Evolutionary conservation across 345 rosid genomes (phyloP).

Genomic region (Orychophragmus violaceus): DNA sequence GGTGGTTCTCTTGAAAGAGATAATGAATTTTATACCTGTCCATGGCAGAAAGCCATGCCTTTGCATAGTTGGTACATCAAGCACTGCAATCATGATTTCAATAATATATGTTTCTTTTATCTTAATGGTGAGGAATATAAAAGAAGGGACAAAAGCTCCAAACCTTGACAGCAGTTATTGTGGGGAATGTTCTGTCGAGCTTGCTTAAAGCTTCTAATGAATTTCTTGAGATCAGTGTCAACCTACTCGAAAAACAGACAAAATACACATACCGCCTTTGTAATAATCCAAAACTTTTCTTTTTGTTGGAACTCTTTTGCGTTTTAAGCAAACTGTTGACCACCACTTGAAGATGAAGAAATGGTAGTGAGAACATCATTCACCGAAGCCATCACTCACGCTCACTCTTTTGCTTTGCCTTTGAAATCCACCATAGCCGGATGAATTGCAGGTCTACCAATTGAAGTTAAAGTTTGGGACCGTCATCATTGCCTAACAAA

Average conservation of each 20-base stretch:
- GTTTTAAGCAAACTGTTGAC: constrained; percentile 28
- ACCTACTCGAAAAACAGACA: constrained; percentile 85
- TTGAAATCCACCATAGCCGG: constrained; percentile 90
- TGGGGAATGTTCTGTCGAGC: constrained; percentile 59
- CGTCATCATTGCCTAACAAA: constrained; percentile 79
- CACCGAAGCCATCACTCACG: constrained; percentile 75
- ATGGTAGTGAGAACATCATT: constrained; percentile 78
- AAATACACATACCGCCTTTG: constrained; percentile 76
- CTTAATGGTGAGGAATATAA: not conserved
- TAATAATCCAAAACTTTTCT: too few species aligned
- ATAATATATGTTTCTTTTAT: not conserved
- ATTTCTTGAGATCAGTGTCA: constrained; percentile 94
- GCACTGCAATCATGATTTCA: constrained; percentile 38
- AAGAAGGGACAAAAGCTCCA: not conserved
- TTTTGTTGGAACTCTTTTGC: too few species aligned
- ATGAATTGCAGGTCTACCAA: constrained; percentile 92
- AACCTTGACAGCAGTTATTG: constrained; percentile 63
- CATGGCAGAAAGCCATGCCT: constrained; percentile 97
- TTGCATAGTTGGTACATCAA: constrained; percentile 97
- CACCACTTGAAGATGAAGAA: constrained; percentile 46
- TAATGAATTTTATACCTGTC: constrained; percentile 54
- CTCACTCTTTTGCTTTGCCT: constrained; percentile 96
- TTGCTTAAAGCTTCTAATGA: constrained; percentile 62
- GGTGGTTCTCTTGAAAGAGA: not conserved
- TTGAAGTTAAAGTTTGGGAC: constrained; percentile 68